Conservation (phyloP, 306 rosid species). For the Carpinus viminea region DNA sequence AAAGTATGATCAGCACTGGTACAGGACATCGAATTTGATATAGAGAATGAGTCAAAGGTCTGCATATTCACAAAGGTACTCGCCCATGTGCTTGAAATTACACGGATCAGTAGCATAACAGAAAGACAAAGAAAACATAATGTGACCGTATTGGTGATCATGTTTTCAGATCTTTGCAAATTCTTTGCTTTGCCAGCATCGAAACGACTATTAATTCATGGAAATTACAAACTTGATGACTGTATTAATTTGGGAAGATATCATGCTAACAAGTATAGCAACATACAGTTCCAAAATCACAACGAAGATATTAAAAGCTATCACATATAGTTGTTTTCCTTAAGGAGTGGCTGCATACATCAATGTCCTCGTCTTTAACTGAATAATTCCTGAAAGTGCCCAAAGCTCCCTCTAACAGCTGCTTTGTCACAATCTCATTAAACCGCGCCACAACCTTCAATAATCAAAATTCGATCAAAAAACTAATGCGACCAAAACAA, state of each 20-base stretch:
- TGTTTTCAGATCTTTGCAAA: not conserved
- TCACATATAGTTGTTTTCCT: conserved; percentile 14
- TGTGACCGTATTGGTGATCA: not conserved
- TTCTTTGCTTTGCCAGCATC: not conserved
- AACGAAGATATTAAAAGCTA: not conserved
- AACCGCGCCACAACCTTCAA: conserved; percentile 90
- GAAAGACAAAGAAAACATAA: not conserved
- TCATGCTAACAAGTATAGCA: not conserved
- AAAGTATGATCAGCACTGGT: not conserved
- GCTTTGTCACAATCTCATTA: conserved; percentile 84
- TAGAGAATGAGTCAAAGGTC: not conserved
- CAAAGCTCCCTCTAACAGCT: conserved; percentile 88
- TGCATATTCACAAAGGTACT: not conserved
- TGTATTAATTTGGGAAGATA: not conserved
- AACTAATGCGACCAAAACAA: conserved; percentile 6
- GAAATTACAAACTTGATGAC: not conserved
- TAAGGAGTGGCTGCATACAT: conserved; percentile 47
- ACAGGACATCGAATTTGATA: not conserved
- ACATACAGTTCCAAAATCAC: not conserved
- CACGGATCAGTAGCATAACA: too few relatives aligned
- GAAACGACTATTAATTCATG: not conserved
- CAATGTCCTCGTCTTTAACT: conserved; percentile 82
- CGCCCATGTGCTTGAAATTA: not conserved
- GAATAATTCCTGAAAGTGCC: conserved; percentile 70
- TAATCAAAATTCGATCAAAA: not conserved